Evolutionary conservation across 169 alveolate species (phyloP).

Genomic region (Toxoplasma gondii): DNA sequence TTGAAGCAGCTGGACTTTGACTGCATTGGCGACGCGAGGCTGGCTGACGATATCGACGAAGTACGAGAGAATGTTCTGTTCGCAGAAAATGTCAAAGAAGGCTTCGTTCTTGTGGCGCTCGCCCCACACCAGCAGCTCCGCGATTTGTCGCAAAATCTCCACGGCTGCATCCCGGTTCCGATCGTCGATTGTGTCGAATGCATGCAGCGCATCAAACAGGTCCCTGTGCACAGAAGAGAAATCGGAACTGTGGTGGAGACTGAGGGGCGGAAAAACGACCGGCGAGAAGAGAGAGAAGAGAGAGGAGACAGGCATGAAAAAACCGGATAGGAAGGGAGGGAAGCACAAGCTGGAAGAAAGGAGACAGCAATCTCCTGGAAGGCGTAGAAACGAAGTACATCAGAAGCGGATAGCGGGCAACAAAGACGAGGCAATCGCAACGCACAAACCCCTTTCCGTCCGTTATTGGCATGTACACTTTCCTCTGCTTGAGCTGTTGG

Average conservation of each 20-base stretch:
- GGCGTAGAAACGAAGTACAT: neutral
- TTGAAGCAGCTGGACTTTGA: slow-evolving; percentile 67
- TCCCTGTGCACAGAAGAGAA: slow-evolving; percentile 33
- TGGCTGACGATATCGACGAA: slow-evolving; percentile 51
- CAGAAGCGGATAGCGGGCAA: neutral
- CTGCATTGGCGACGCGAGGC: slow-evolving; percentile 58
- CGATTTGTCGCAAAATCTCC: slow-evolving; percentile 65
- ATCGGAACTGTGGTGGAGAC: neutral
- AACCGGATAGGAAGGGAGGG: neutral
- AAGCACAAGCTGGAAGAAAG: neutral
- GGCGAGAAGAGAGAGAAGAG: neutral
- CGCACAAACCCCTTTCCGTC: too few species aligned
- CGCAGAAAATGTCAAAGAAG: slow-evolving; percentile 67
- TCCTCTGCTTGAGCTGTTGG: too few species aligned
- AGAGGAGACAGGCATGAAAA: neutral
- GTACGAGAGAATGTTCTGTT: slow-evolving; percentile 62
- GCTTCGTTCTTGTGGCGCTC: slow-evolving; percentile 58
- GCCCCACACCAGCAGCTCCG: slow-evolving; percentile 70
- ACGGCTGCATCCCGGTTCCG: slow-evolving; percentile 53
- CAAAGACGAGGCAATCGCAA: too few species aligned
- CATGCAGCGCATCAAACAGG: slow-evolving; percentile 61
- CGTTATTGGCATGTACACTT: too few species aligned
- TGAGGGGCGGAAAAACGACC: neutral
- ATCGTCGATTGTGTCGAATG: slow-evolving; percentile 56
- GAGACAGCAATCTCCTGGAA: neutral